Evolutionary conservation across 225 moss, liverwort and hornwort genomes (phyloP).

Genomic region (Climacium dendroides): DNA sequence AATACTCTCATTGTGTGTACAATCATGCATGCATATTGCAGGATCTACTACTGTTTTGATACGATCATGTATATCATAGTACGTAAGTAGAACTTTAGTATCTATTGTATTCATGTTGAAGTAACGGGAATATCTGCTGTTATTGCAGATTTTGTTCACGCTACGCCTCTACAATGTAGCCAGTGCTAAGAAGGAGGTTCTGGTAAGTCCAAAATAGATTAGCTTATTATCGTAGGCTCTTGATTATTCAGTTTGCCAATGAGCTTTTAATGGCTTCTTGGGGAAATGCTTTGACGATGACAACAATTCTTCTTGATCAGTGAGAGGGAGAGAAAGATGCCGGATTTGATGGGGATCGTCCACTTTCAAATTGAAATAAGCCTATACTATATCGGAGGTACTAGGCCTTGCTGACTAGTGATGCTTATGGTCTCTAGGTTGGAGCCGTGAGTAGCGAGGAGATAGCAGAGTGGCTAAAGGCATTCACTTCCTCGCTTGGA

Average conservation of each 20-base stretch:
- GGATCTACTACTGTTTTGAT: neutral
- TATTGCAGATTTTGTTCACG: slow-evolving; percentile 49
- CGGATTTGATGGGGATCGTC: neutral
- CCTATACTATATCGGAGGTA: neutral
- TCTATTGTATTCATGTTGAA: neutral
- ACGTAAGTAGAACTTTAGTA: neutral
- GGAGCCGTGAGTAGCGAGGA: slow-evolving; percentile 63
- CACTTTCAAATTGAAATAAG: neutral
- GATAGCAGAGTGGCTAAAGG: slow-evolving; percentile 66
- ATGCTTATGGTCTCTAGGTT: slow-evolving; percentile 6
- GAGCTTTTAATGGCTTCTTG: neutral
- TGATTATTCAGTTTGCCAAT: neutral
- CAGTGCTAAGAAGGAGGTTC: slow-evolving; percentile 46
- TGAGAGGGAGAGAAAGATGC: neutral
- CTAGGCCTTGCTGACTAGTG: neutral
- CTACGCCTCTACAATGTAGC: slow-evolving; percentile 49
- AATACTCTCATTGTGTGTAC: neutral
- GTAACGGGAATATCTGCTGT: neutral
- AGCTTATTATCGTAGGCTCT: neutral
- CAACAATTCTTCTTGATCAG: neutral
- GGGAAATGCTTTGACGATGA: neutral
- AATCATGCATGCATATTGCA: neutral
- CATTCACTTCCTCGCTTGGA: slow-evolving; percentile 46
- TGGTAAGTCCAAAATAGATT: slow-evolving; percentile 24
- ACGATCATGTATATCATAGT: neutral